These are phyloP conservation scores for Peronospora belbahrii DNA, from an alignment of 352 stramenopile genomes.

Conservation along the genomic window DNA sequence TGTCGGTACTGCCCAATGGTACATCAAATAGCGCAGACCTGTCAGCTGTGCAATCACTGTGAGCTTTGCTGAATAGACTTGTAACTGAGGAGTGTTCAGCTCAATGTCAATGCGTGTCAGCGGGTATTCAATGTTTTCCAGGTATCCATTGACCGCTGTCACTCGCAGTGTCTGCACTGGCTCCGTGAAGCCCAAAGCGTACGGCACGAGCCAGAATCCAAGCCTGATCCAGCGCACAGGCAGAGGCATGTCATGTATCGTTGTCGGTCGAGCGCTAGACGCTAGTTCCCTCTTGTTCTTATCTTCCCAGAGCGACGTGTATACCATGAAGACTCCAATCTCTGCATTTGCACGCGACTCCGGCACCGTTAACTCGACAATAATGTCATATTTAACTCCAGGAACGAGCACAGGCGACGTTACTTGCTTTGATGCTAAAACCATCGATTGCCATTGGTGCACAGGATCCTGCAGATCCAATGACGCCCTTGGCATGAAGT, in stretches of 20 bases:
- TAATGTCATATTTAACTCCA: constrained; percentile 72
- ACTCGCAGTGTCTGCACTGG: constrained; percentile 45
- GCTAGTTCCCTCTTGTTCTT: constrained; percentile 26
- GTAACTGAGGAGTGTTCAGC: constrained; percentile 61
- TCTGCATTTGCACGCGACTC: constrained; percentile 53
- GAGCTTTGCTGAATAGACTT: constrained; percentile 66
- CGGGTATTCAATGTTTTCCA: constrained; percentile 44
- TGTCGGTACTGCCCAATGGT: constrained; percentile 44
- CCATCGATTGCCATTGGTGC: constrained; percentile 52
- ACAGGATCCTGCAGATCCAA: constrained; percentile 46
- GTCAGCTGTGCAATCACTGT: constrained; percentile 78
- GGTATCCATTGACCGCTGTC: constrained; percentile 60
- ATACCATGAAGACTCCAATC: constrained; percentile 76
- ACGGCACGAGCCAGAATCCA: constrained; percentile 40
- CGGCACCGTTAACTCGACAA: constrained; percentile 62
- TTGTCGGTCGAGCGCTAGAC: constrained; percentile 44
- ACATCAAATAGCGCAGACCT: constrained; percentile 80
- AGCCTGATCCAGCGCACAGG: constrained; percentile 49
- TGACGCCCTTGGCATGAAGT: constrained; percentile 34
- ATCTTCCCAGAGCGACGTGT: constrained; percentile 29
- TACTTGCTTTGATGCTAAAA: constrained; percentile 13
- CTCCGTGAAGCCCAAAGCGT: constrained; percentile 48
- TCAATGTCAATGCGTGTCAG: constrained; percentile 41
- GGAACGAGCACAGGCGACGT: constrained; percentile 38
- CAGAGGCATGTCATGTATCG: constrained; percentile 51